A percentile compares a stretch with the other conserved stretches of the same genome.
Conservation (phyloP, 2,329 filamentous ascomycete genomes). For the Fusarium buharicum region DNA sequence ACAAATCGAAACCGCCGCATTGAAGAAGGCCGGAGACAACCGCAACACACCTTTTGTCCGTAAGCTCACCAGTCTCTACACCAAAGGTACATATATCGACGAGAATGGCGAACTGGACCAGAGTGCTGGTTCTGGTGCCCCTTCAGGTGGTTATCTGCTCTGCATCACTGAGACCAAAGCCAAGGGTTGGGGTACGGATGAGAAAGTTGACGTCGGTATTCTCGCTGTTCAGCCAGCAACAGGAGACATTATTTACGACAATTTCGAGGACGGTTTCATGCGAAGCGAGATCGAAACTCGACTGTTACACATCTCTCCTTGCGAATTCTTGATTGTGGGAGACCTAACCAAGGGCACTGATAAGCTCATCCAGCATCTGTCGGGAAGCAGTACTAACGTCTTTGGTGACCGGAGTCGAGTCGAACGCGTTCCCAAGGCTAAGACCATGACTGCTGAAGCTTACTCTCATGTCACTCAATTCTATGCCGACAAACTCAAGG, state of each 20-base stretch:
- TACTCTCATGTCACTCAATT: slow-evolving; percentile 92
- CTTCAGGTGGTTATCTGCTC: slow-evolving; percentile 85
- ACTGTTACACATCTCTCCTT: slow-evolving; percentile 93
- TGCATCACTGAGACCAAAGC: slow-evolving; percentile 89
- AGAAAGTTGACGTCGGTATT: slow-evolving; percentile 91
- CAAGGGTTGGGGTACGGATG: slow-evolving; percentile 84
- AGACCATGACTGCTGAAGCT: slow-evolving; percentile 84
- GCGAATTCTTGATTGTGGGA: slow-evolving; percentile 93
- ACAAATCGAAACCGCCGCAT: slow-evolving; percentile 91
- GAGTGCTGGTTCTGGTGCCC: slow-evolving; percentile 55
- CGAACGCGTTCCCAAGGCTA: slow-evolving; percentile 78
- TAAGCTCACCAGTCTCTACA: slow-evolving; percentile 96
- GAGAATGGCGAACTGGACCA: slow-evolving; percentile 83
- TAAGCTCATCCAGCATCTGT: slow-evolving; percentile 89
- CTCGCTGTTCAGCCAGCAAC: slow-evolving; percentile 95
- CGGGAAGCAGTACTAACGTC: slow-evolving; percentile 87
- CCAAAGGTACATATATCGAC: slow-evolving; percentile 97
- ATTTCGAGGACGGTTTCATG: slow-evolving; percentile 98
- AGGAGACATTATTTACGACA: slow-evolving; percentile 94
- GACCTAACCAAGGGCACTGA: slow-evolving; percentile 90
- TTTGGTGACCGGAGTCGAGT: slow-evolving; percentile 91
- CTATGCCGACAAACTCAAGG: slow-evolving; percentile 86
- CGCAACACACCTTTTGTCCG: slow-evolving; percentile 90
- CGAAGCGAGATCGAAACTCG: slow-evolving; percentile 93
- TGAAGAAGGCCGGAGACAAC: slow-evolving; percentile 96